Percentiles rank a stretch among this genome's conserved stretches.
phyloP scores from a whole-genome alignment of 192 early-diverging fungal genomes.

The Podila epicladia region DNA sequence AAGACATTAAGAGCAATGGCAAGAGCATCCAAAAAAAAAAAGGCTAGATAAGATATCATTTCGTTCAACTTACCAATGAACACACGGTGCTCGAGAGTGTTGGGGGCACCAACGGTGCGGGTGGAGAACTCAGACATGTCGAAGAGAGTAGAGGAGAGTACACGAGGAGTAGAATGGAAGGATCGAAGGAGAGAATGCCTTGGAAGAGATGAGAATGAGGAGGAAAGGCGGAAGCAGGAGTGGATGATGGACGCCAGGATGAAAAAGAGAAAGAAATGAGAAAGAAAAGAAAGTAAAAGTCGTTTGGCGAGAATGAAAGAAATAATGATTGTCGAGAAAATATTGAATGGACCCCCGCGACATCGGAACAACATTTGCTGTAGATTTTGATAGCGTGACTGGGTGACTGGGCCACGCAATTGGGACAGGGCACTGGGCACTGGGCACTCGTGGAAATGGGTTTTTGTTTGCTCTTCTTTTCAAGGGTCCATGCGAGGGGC shows the following conservation, averaged over 20 bases:
- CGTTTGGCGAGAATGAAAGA: neutral
- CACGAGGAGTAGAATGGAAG: slow-evolving; percentile 17
- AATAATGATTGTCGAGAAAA: slow-evolving; percentile 1
- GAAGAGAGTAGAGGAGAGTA: slow-evolving; percentile 5
- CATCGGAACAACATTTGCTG: no score
- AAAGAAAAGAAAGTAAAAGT: neutral
- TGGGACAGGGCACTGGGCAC: no score
- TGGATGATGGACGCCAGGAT: slow-evolving; percentile 48
- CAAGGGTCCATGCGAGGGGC: no score
- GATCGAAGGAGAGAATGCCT: slow-evolving; percentile 37
- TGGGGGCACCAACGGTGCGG: slow-evolving; percentile 85
- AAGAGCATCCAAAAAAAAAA: neutral
- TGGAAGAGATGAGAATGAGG: neutral
- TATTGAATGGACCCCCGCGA: no score
- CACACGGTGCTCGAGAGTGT: slow-evolving; percentile 91
- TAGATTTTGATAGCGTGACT: no score
- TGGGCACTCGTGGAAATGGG: no score
- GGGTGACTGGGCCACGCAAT: no score
- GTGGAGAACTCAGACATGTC: slow-evolving; percentile 76
- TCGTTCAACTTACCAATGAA: slow-evolving; percentile 72
- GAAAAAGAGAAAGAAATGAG: slow-evolving; percentile 5
- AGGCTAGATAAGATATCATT: neutral
- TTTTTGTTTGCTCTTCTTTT: no score
- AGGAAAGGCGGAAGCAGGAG: slow-evolving; percentile 19
- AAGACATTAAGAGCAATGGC: no score